A percentile compares a stretch with the other conserved stretches of the same genome.
Conservation (phyloP, 129 eudicot species). For the Pseudognaphalium luteoalbum region DNA sequence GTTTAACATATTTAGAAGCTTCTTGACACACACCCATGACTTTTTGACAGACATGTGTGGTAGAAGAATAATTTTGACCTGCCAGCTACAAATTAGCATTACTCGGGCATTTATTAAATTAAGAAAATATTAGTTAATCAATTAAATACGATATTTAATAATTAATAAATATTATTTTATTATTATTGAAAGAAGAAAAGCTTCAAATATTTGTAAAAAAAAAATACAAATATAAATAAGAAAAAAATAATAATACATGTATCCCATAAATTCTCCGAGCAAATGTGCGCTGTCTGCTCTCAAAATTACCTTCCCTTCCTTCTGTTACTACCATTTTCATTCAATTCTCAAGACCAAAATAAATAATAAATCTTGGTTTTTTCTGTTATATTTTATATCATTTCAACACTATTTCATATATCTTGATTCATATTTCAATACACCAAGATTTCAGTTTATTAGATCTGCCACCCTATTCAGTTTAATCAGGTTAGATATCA, state of each 20-base stretch:
- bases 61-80: conserved; percentile 28
- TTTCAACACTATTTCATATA: conserved; percentile 4
- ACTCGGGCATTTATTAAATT: background rate
- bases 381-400: conserved; percentile 6
- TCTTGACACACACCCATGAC: conserved; percentile 21
- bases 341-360: conserved; percentile 10
- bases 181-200: too few species aligned
- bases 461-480: conserved; percentile 34
- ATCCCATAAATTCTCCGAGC: conserved; percentile 30
- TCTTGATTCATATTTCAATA: conserved; percentile 17
- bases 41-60: conserved; percentile 28
- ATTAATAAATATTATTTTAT: too few species aligned
- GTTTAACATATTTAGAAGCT: conserved; percentile 17
- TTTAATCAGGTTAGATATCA: conserved; percentile 30
- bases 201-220: too few species aligned
- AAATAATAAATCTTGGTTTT: conserved; percentile 21
- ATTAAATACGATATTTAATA: background rate
- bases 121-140: background rate
- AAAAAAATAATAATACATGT: conserved; percentile 20
- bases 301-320: conserved; percentile 24
- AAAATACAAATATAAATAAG: background rate
- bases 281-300: conserved; percentile 33
- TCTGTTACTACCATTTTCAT: conserved; percentile 25
- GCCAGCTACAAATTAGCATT: conserved; percentile 28
- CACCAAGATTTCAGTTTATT: conserved; percentile 23